Evolutionary conservation across 164 flowering plant genomes (phyloP), one percentile per base, ranked within the genome.

Genomic region (Paratinospora sagittata): DNA sequence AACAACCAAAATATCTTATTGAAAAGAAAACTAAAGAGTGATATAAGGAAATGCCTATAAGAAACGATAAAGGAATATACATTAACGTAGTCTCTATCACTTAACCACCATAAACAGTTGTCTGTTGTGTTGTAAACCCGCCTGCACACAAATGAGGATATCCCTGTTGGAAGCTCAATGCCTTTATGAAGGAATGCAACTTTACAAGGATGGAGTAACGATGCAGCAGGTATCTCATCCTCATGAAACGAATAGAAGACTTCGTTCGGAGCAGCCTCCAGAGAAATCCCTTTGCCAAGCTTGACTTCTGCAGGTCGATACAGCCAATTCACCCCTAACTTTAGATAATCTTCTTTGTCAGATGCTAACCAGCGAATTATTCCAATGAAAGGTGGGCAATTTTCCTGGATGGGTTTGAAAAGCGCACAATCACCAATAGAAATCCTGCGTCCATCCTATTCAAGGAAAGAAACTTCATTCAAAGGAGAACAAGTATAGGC

Each of bases 171-270:
- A 84, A 90, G 94, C 77, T 90, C 90, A 84, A 82, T 86, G 76
- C 94, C 93, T 90, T 84, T 91, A 68, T 87, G 89, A 78, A 95
- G 94, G 80, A 95, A 95, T 79, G 99, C 86, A 65, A 95, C 98
- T 89, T 90, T 95, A 84, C 98, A 94, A 39, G 93, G 98, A 87
- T 95, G 98, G 72, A 95, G 97, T 77, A 92, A 70, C 27, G 93
- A 91, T 72, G 93, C 97, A 84, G 95, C 94, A 74, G 90, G 86
- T 76, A 86, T 88, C 82, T 86, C 92, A 87, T 90, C 97, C 89
- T 82, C 81, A 77, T 92, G 96, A 78, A 95, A 95, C 21, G 99
- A 92, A 75, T 90, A 95, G 61, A 95, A 91, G 27, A 95, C 76
- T 79, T 92, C 97, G 92, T 95, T 92, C 37, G 98, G 99, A 27